Evolutionary conservation across 2,329 filamentous ascomycete genomes (phyloP), one percentile per base, ranked within the genome.

Genomic region (Diaporthe citriasiana): DNA sequence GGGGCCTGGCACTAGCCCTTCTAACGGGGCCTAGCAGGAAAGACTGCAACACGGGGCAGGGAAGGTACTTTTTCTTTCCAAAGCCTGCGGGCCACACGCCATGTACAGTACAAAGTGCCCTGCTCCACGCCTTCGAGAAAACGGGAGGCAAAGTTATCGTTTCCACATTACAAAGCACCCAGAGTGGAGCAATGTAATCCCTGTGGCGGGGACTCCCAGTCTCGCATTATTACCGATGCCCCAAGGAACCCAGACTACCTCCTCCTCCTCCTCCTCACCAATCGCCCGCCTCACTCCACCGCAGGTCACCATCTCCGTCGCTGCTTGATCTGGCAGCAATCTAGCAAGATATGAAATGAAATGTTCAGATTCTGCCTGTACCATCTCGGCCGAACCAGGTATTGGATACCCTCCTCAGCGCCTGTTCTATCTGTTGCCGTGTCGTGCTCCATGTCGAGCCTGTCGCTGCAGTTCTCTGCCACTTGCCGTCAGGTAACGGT

Each of bases 151-250:
- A 71, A 71, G 51, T 55, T 55, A 35, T 69, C 47, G 47, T 60
- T 70, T 40, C 60, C 47, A 56, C 51, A 75, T 75, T 75, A 75
- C 74, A 75, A 75, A 75, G 74, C 74, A 73, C 10, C 27, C 25
- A 50, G 19, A 55, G 50, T 63, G 70, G 38, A 53, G 45, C 45
- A 63, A 30, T 71, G 45, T 63, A 55, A 63, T 71, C 63, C 63
- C 63, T 68, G 63, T 40, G 63, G 63, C 47, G 63, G 63, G 63
- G 63, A 30, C 33, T 38, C 15, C 47, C 47, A 68, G 63, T 66
- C 63, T 68, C 63, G 63, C 63, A 68, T 68, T 17, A 68, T 68
- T 53, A 53, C 30, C 63, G 47, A 50, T 30, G 30, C 27, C 60
- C 30, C n/a, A n/a, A 47, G 25, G 47, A n/a, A n/a, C 22, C 19